phyloP scores from a whole-genome alignment of 2,329 filamentous ascomycete genomes.

The Aspergillus awamori region DNA sequence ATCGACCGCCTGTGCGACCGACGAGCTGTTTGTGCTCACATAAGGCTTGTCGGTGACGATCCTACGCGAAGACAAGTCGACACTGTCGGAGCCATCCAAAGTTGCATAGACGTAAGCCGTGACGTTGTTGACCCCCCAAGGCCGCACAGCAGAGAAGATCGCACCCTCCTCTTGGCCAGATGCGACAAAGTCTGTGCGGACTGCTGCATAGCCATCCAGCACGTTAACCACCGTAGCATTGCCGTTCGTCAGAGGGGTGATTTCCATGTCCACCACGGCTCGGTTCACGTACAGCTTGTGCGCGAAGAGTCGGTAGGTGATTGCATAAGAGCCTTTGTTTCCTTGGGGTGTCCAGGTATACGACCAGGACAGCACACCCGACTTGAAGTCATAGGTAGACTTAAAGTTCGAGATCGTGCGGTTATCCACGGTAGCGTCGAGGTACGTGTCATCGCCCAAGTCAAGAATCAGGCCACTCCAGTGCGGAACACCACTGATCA shows the following conservation, averaged over 20 bases:
- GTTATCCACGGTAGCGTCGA: slow-evolving; percentile 64
- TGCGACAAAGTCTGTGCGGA: slow-evolving; percentile 61
- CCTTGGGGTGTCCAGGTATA: slow-evolving; percentile 66
- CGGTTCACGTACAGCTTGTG: slow-evolving; percentile 66
- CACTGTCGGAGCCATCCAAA: slow-evolving; percentile 42
- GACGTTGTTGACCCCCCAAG: slow-evolving; percentile 63
- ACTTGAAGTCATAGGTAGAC: slow-evolving; percentile 64
- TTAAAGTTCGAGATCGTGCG: slow-evolving; percentile 63
- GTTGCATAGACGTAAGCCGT: slow-evolving; percentile 62
- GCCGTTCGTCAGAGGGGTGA: slow-evolving; percentile 57
- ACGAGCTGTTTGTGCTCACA: slow-evolving; percentile 62
- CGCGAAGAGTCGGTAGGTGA: slow-evolving; percentile 68
- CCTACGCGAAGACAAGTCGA: slow-evolving; percentile 47
- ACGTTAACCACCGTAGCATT: slow-evolving; percentile 67
- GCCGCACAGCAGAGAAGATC: slow-evolving; percentile 68
- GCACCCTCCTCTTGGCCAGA: slow-evolving; percentile 59
- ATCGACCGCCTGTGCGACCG: slow-evolving; percentile 64
- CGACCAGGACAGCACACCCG: slow-evolving; percentile 65
- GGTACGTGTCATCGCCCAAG: slow-evolving; percentile 54
- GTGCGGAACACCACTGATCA: slow-evolving; percentile 72
- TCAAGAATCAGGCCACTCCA: slow-evolving; percentile 65
- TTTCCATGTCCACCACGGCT: slow-evolving; percentile 61
- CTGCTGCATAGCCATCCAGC: slow-evolving; percentile 69
- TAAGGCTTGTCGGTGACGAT: slow-evolving; percentile 52
- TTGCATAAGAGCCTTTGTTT: slow-evolving; percentile 54